Base-by-base conservation (phyloP, 2,329 filamentous ascomycete species). In the Aspergillus sergii region DNA sequence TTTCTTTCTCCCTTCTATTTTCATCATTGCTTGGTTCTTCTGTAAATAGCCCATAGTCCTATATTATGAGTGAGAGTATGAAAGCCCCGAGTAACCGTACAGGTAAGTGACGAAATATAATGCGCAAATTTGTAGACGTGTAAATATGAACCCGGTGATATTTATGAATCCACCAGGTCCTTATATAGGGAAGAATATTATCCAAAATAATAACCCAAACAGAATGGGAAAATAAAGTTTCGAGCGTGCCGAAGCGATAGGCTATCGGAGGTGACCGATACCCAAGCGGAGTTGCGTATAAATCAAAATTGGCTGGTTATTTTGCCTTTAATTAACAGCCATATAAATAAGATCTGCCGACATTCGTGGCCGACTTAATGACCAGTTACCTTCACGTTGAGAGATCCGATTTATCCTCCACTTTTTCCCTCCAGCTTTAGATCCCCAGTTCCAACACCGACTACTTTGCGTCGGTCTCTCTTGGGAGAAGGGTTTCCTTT, bases 201-300 rank as follows among this genome's bases (percentile, higher is more conserved):
- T 41, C n/a, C 39, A n/a, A 41, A n/a, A n/a, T 19, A 41, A 41
- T n/a, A 19, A 41, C 19, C 8, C 19, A 41, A 41, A 41, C 9
- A 19, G 3, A 19, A 41, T 19, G 19, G 3, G 7, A 19, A 41
- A 41, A n/a, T 19, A 19, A 41, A 41, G 3, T 19, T 41, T 19
- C 39, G 39, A 41, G 16, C 19, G 39, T n/a, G 39, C 39, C 21
- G 23, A 53, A 53, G 50, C 26, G 58, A 61, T 43, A 58, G 58
- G 58, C 57, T 30, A 59, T 69, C 67, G 67, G 67, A 67, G 66
- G 53, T 65, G 61, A 61, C 67, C 67, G 67, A 66, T 43, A 41
- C 28, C 46, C 28, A 32, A 7, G 26, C 51, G 56, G 61, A 45
- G 39, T n/a, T 32, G 5, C 9, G 28, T 11, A 46, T 46, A 23